Percentiles rank a stretch among this genome's conserved stretches.
phyloP scores from a whole-genome alignment of 306 rosid genomes.

The Aeschynomene evenia region DNA sequence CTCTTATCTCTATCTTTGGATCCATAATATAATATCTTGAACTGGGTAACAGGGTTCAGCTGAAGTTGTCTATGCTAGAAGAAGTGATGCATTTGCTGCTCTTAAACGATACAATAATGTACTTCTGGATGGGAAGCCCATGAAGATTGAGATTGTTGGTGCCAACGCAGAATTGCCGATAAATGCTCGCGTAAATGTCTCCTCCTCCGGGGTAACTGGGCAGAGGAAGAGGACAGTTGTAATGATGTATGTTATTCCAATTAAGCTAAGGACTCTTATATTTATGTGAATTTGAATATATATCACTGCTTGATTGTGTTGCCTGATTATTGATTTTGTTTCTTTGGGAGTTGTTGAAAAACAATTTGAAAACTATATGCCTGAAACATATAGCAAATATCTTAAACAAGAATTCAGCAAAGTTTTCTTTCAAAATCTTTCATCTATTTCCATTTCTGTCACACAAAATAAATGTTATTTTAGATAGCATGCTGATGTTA shows the following conservation, averaged over 20 bases:
- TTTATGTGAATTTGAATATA: background rate
- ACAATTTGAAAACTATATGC: background rate
- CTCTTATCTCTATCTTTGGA: too few relatives aligned
- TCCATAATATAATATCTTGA: background rate
- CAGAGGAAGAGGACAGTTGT: slow-evolving; percentile 80
- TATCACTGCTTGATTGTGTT: background rate
- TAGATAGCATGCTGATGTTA: slow-evolving; percentile 8
- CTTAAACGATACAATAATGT: slow-evolving; percentile 86
- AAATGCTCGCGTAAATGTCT: slow-evolving; percentile 81
- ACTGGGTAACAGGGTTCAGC: slow-evolving; percentile 76
- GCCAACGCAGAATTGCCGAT: slow-evolving; percentile 60
- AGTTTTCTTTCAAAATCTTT: background rate
- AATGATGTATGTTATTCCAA: slow-evolving; percentile 57
- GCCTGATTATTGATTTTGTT: background rate
- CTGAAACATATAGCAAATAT: background rate
- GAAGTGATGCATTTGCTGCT: slow-evolving; percentile 98
- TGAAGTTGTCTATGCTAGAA: slow-evolving; percentile 83
- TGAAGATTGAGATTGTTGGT: slow-evolving; percentile 93
- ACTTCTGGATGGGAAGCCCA: slow-evolving; percentile 88
- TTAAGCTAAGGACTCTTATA: background rate
- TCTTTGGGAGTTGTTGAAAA: background rate
- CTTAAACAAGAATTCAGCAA: background rate
- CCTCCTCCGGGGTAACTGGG: slow-evolving; percentile 78
- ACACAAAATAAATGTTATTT: background rate
- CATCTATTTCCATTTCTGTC: background rate